Conservation (phyloP, 208 protist species). For the Leishmania tarentolae region DNA sequence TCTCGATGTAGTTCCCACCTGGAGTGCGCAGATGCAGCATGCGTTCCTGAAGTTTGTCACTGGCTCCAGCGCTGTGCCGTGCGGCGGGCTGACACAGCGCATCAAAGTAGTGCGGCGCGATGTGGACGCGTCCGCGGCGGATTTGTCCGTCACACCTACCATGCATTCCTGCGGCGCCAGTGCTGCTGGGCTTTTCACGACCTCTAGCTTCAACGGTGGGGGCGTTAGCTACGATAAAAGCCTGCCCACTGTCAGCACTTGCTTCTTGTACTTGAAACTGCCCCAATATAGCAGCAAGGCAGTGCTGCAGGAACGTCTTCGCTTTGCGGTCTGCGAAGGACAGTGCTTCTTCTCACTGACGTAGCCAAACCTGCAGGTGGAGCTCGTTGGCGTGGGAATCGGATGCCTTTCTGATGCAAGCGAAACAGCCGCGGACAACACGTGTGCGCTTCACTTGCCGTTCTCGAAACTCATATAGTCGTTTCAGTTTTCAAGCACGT, state of each 20-base stretch:
- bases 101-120: slow-evolving; percentile 86
- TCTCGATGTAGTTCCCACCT: slow-evolving; percentile 60
- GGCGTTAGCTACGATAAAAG: slow-evolving; percentile 14
- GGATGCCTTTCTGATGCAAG: background rate
- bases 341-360: slow-evolving; percentile 75
- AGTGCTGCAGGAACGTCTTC: slow-evolving; percentile 66
- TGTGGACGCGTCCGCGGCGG: slow-evolving; percentile 11
- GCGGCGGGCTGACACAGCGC: slow-evolving; percentile 54
- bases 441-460: background rate
- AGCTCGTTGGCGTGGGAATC: background rate
- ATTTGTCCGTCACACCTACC: slow-evolving; percentile 2
- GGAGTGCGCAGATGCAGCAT: slow-evolving; percentile 61
- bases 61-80: slow-evolving; percentile 61
- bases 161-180: slow-evolving; percentile 6
- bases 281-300: slow-evolving; percentile 90
- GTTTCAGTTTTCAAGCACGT: background rate
- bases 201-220: slow-evolving; percentile 13
- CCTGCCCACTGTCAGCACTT: slow-evolving; percentile 96
- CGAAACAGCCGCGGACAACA: background rate
- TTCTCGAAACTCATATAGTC: background rate
- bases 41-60: slow-evolving; percentile 84
- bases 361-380: slow-evolving; percentile 13
- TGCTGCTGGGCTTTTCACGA: background rate
- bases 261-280: slow-evolving; percentile 95
- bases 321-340: slow-evolving; percentile 70